Evolutionary conservation across 345 rosid genomes (phyloP).

Genomic region (Ceriops decandra): DNA sequence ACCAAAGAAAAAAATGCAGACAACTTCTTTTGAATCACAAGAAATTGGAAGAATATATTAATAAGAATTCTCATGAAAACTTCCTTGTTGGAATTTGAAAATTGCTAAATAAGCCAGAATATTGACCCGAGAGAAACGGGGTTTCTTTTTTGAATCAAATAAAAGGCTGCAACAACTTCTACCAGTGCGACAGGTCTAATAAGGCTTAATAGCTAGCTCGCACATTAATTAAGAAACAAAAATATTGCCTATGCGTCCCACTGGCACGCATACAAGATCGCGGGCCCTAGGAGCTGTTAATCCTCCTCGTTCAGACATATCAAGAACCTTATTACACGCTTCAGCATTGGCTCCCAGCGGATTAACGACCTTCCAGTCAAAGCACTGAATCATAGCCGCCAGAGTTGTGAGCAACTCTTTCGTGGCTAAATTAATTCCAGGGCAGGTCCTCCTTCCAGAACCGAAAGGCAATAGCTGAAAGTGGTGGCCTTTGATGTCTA

Average conservation of each 20-base stretch:
- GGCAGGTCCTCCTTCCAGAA: too few relatives aligned
- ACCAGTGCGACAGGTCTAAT: background rate
- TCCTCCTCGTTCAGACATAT: slow-evolving; percentile 37
- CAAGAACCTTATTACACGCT: background rate
- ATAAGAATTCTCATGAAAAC: too few relatives aligned
- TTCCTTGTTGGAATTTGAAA: too few relatives aligned
- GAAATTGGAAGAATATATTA: too few relatives aligned
- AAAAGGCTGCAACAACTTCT: slow-evolving; percentile 22
- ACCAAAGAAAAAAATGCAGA: too few relatives aligned
- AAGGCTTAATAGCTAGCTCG: too few relatives aligned
- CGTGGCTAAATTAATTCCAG: background rate
- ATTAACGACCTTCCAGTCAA: slow-evolving; percentile 28
- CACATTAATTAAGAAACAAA: too few relatives aligned
- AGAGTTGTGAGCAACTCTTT: slow-evolving; percentile 26
- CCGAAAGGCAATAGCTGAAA: too few relatives aligned
- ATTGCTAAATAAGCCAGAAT: too few relatives aligned
- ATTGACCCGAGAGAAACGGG: too few relatives aligned
- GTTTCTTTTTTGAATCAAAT: slow-evolving; percentile 26
- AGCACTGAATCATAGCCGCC: slow-evolving; percentile 43
- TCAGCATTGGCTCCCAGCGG: background rate
- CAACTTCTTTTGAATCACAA: too few relatives aligned
- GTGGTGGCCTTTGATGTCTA: too few relatives aligned
- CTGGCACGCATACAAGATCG: slow-evolving; percentile 32
- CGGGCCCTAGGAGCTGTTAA: slow-evolving; percentile 35
- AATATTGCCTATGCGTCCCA: slow-evolving; percentile 7